Evolutionary conservation across 1,139 yeast species (phyloP).

Genomic region (Blastobotrys niveus): DNA sequence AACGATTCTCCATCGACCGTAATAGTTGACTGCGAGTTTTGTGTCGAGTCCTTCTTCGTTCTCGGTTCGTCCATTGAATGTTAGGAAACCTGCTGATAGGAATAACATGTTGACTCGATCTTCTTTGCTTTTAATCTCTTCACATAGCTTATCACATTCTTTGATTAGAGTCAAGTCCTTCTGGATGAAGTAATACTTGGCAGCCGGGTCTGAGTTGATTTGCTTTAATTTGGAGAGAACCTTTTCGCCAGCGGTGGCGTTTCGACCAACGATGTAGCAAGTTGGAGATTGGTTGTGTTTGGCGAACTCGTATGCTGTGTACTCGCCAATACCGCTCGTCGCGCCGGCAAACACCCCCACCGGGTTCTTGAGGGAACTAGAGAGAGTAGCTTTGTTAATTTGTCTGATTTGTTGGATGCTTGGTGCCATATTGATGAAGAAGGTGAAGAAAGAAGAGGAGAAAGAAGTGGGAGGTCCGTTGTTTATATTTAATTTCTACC

Average conservation of each 20-base stretch:
- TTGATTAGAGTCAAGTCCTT: constrained; percentile 26
- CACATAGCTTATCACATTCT: constrained; percentile 25
- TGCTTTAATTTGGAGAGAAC: constrained; percentile 23
- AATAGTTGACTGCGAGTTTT: constrained; percentile 28
- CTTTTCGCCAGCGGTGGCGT: constrained; percentile 23
- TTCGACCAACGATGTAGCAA: constrained; percentile 32
- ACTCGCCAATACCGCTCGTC: constrained; percentile 33
- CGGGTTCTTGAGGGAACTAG: constrained; percentile 14
- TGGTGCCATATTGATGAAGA: constrained; percentile 8
- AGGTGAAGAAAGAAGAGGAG: too few species aligned
- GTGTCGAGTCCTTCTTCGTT: constrained; percentile 30
- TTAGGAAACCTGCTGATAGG: constrained; percentile 26
- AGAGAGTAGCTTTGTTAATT: constrained; percentile 2
- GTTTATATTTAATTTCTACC: too few species aligned
- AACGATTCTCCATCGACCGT: constrained; percentile 29
- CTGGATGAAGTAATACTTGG: constrained; percentile 26
- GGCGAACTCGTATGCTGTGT: constrained; percentile 30
- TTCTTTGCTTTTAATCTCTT: constrained; percentile 23
- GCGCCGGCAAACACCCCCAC: constrained; percentile 34
- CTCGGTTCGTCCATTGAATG: constrained; percentile 22
- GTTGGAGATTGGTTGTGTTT: constrained; percentile 28
- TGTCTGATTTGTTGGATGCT: constrained; percentile 1
- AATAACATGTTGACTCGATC: constrained; percentile 28
- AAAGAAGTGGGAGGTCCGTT: too few species aligned
- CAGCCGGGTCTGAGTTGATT: constrained; percentile 23